These are phyloP conservation scores for Saturnispora kantuleensis DNA, from an alignment of 805 yeast species.

Conservation along the genomic window DNA sequence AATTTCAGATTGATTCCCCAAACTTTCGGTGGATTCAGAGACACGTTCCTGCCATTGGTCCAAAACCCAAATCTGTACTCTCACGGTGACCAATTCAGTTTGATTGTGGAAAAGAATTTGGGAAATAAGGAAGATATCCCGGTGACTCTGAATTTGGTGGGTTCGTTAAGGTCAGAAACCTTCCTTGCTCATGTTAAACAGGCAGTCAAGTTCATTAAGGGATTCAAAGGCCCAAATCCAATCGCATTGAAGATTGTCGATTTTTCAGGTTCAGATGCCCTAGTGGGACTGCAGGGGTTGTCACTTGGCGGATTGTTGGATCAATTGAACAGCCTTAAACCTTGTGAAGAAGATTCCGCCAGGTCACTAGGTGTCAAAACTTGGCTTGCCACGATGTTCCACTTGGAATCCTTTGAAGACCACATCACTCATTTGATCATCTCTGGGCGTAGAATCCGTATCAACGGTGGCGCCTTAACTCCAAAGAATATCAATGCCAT, in stretches of 20 bases:
- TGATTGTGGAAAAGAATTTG: neutral
- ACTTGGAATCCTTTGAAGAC: neutral
- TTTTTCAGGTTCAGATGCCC: neutral
- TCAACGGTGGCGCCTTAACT: neutral
- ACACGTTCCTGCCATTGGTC: slow-evolving; percentile 1
- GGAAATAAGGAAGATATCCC: slow-evolving; percentile 4
- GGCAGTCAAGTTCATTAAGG: slow-evolving; percentile 19
- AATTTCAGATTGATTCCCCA: slow-evolving; percentile 45
- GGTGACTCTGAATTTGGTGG: slow-evolving; percentile 43
- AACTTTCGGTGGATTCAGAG: slow-evolving; percentile 21
- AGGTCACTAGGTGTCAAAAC: neutral
- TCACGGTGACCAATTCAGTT: neutral
- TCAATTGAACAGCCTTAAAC: no score
- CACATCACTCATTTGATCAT: slow-evolving; percentile 14
- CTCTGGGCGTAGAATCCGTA: slow-evolving; percentile 43
- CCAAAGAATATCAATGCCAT: slow-evolving; percentile 5
- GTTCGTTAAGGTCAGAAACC: slow-evolving; percentile 36
- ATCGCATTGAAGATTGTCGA: slow-evolving; percentile 3
- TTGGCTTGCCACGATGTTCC: slow-evolving; percentile 2
- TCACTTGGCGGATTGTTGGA: neutral
- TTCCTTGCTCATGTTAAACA: slow-evolving; percentile 37
- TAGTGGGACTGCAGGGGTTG: neutral
- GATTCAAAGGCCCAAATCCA: slow-evolving; percentile 7
- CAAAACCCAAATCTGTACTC: no score
- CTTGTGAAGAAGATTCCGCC: no score